These are phyloP conservation scores for Annulohypoxylon moriforme DNA, from an alignment of 495 filamentous ascomycete genomes.

Conservation along the genomic window DNA sequence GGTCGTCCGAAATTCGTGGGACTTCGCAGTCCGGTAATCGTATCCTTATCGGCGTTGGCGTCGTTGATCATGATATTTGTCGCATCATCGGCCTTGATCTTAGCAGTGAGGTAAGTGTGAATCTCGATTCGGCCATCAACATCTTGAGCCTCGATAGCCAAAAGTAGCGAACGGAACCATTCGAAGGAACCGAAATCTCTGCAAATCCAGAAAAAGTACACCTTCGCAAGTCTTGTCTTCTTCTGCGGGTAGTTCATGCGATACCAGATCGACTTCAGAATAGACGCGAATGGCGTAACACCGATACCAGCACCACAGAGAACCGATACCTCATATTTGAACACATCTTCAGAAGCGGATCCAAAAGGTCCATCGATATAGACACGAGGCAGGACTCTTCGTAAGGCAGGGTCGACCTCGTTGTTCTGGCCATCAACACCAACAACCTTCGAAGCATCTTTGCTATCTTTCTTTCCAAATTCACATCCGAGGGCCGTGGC, in stretches of 20 bases:
- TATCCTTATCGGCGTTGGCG: conserved; percentile 79
- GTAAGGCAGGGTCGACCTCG: conserved; percentile 74
- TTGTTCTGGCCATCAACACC: conserved; percentile 68
- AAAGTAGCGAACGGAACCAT: conserved; percentile 82
- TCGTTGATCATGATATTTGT: conserved; percentile 89
- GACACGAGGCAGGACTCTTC: conserved; percentile 75
- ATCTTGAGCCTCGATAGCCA: conserved; percentile 86
- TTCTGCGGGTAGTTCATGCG: conserved; percentile 84
- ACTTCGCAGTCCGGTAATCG: conserved; percentile 78
- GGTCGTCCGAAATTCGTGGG: conserved; percentile 83
- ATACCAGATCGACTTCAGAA: conserved; percentile 88
- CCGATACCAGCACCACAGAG: conserved; percentile 78
- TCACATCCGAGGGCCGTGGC: conserved; percentile 76
- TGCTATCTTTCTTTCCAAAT: conserved; percentile 65
- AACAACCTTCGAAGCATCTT: conserved; percentile 69
- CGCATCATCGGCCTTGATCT: conserved; percentile 82
- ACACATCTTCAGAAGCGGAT: conserved; percentile 80
- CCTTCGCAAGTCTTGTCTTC: conserved; percentile 77
- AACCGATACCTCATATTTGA: conserved; percentile 79
- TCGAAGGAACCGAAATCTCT: conserved; percentile 82
- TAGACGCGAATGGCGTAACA: conserved; percentile 80
- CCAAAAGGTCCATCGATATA: conserved; percentile 85
- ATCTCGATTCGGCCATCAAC: conserved; percentile 84
- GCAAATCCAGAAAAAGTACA: conserved; percentile 90
- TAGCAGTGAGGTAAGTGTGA: conserved; percentile 55